Percentiles rank a stretch among this genome's conserved stretches.
Conservation (phyloP, 2,329 filamentous ascomycete genomes). For the Chaetomium sp. region DNA sequence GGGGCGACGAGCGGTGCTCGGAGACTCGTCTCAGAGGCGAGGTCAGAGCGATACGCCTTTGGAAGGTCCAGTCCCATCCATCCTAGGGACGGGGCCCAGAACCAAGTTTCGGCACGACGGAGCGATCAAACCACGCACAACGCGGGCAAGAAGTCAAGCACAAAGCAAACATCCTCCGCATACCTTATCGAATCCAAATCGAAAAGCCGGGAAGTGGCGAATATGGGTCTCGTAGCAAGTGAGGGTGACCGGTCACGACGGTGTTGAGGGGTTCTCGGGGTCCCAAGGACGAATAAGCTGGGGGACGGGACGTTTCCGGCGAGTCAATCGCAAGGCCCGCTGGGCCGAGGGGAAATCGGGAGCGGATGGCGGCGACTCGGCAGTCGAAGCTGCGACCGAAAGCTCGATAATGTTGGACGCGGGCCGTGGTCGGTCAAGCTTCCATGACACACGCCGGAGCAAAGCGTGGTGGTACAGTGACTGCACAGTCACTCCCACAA, state of each 20-base stretch:
- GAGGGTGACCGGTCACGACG: not conserved
- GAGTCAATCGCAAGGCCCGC: slow-evolving; percentile 1
- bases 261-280: not conserved
- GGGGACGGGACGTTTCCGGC: not conserved
- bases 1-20: slow-evolving; percentile 9
- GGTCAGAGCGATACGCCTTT: slow-evolving; percentile 22
- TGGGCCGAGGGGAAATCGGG: not conserved
- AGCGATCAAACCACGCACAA: slow-evolving; percentile 9
- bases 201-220: not conserved
- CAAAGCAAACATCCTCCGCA: not conserved
- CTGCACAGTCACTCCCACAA: no score
- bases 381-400: no score
- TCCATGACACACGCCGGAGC: not conserved
- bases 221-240: not conserved
- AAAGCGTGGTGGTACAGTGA: slow-evolving; percentile 7
- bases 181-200: slow-evolving; percentile 1
- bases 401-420: not conserved
- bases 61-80: slow-evolving; percentile 14
- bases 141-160: not conserved
- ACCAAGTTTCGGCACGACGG: slow-evolving; percentile 19
- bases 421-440: not conserved
- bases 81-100: not conserved
- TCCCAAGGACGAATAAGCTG: not conserved
- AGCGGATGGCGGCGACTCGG: no score
- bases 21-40: slow-evolving; percentile 20